Evolutionary conservation across 495 filamentous ascomycete genomes (phyloP), one percentile per base, ranked within the genome.

Genomic region (Apiosordaria backusii): DNA sequence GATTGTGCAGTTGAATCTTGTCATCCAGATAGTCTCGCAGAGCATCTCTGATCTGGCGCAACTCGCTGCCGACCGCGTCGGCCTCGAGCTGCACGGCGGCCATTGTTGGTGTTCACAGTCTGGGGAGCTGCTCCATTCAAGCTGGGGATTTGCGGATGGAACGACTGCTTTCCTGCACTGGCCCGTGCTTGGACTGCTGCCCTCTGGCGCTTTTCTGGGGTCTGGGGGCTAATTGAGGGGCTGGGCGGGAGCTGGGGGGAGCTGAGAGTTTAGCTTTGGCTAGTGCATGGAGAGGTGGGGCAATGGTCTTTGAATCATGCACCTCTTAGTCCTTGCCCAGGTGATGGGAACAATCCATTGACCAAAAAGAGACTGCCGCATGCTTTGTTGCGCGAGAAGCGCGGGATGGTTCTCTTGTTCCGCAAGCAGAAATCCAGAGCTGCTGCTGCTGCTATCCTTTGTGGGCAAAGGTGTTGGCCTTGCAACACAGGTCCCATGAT

Each of bases 31-130:
- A 75, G 23, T 27, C 67, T 19, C 72, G 50, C n/a, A 76, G 67
- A 10, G 66, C 63, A 24, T 64, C 61, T 57, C 71, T 58, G 53
- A 76, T 70, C 27, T 62, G 63, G 61, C 68, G 63, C 64, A 76
- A 27, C 69, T 75, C 69, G 62, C 60, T 40, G 65, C 63, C 57
- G 69, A 75, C 63, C 24, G 61, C 70, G 57, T 73, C 72, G 68
- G 71, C 69, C 52, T 68, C 64, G 58, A 53, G 45, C 52, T 71
- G 72, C 57, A 70, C 45, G 68, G 60, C 64, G 59, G 72, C 74
- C 74, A 76, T 76, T 60, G 61, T 70, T 58, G 21, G 68, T 68
- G 57, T 45, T 50, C 63, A 65, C 54, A 16, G 35, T 45, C 35
- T 45, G 35, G 35, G 10, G 35, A 7, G 35, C 55, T 29, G 23